Percentiles rank a stretch among this genome's conserved stretches.
These are phyloP conservation scores for Citrullus mucosospermus DNA, from an alignment of 306 rosid species.

Conservation along the genomic window DNA sequence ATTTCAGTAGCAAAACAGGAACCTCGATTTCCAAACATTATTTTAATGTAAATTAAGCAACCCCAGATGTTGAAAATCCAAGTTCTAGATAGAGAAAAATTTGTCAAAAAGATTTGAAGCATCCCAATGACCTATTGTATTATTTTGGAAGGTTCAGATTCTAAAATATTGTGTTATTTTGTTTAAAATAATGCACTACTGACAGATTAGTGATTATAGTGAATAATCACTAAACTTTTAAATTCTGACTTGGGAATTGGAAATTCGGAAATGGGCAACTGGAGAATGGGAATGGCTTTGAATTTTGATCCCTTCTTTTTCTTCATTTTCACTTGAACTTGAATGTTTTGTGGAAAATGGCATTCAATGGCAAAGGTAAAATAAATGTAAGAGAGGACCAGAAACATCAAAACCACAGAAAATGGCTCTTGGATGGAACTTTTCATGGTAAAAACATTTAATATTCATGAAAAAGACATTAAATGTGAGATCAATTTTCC, in stretches of 20 bases:
- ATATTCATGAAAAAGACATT: not conserved
- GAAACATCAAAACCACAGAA: not conserved
- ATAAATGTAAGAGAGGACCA: not conserved
- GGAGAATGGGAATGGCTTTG: not conserved
- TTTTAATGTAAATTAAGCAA: conserved; percentile 8
- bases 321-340: not conserved
- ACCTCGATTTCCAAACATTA: conserved; percentile 5
- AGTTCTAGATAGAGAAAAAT: not conserved
- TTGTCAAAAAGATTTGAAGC: conserved; percentile 4
- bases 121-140: conserved; percentile 2
- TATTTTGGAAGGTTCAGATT: conserved; percentile 13
- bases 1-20: not conserved
- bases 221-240: conserved; percentile 6
- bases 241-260: conserved; percentile 1
- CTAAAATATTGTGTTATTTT: not conserved
- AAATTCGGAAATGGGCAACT: not conserved
- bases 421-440: not conserved
- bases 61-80: conserved; percentile 7
- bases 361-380: not conserved
- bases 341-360: not conserved
- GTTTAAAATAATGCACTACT: not conserved
- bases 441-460: not conserved
- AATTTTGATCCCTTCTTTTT: not conserved
- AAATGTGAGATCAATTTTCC: not conserved
- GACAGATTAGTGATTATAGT: conserved; percentile 7